Percentiles rank a stretch among this genome's conserved stretches.
Conservation (phyloP, 2,329 filamentous ascomycete species). For the Nigrograna mackinnonii region DNA sequence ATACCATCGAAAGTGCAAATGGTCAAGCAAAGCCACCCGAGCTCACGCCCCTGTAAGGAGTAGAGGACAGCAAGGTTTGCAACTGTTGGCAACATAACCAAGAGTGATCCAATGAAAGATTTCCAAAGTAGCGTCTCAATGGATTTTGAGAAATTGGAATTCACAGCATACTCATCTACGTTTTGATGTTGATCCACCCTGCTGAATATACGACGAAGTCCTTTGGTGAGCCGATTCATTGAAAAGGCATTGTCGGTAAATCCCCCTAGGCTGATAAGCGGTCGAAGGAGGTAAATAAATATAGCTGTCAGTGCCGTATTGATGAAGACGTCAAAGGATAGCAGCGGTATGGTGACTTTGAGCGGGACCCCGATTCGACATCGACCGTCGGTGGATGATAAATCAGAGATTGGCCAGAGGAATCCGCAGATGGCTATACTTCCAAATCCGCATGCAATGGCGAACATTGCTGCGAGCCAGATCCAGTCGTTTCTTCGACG, state of each 20-base stretch:
- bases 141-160: slow-evolving; percentile 17
- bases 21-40: slow-evolving; percentile 46
- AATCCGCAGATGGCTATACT: slow-evolving; percentile 31
- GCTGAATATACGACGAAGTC: slow-evolving; percentile 15
- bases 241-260: slow-evolving; percentile 7
- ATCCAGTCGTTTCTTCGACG: slow-evolving; percentile 35
- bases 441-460: slow-evolving; percentile 29
- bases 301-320: slow-evolving; percentile 44
- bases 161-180: slow-evolving; percentile 16
- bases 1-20: slow-evolving; percentile 46
- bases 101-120: slow-evolving; percentile 33
- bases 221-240: slow-evolving; percentile 15
- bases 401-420: slow-evolving; percentile 24
- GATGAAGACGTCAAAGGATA: slow-evolving; percentile 43
- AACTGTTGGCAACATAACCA: slow-evolving; percentile 44
- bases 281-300: slow-evolving; percentile 42
- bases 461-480: slow-evolving; percentile 35
- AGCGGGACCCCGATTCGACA: slow-evolving; percentile 46
- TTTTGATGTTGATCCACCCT: slow-evolving; percentile 2
- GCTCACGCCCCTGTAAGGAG: slow-evolving; percentile 33
- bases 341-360: slow-evolving; percentile 38
- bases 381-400: slow-evolving; percentile 31
- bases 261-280: slow-evolving; percentile 23
- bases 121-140: slow-evolving; percentile 32
- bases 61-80: slow-evolving; percentile 40